Conservation (phyloP, 805 yeast species). For the Candida mattraensis region DNA sequence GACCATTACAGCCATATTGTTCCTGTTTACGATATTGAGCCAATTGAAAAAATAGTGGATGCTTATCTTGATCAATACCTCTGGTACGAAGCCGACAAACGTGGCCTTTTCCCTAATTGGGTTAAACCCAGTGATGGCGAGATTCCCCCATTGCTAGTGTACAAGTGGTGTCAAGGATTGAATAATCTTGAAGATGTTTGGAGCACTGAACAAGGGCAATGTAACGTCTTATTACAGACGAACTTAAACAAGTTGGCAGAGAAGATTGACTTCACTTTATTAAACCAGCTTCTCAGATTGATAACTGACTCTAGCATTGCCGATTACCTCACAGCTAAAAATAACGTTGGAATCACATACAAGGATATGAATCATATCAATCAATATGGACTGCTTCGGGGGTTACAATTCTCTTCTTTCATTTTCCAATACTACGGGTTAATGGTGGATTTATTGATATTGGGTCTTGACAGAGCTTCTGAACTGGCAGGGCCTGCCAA, state of each 20-base stretch:
- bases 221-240: constrained; percentile 83
- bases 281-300: constrained; percentile 77
- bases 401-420: constrained; percentile 87
- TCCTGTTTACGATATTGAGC: constrained; percentile 88
- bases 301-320: constrained; percentile 89
- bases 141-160: constrained; percentile 86
- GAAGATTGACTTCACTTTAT: constrained; percentile 81
- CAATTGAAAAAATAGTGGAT: constrained; percentile 92
- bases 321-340: constrained; percentile 90
- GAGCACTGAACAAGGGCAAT: constrained; percentile 72
- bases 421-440: constrained; percentile 89
- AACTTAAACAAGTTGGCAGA: constrained; percentile 70
- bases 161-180: constrained; percentile 92
- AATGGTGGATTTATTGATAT: constrained; percentile 72
- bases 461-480: constrained; percentile 84
- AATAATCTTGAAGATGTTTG: constrained; percentile 78
- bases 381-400: constrained; percentile 83
- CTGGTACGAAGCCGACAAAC: constrained; percentile 92
- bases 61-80: constrained; percentile 93
- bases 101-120: constrained; percentile 93
- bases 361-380: constrained; percentile 96
- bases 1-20: constrained; percentile 81
- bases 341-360: constrained; percentile 76
- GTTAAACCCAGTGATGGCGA: constrained; percentile 93
- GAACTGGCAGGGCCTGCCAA: constrained; percentile 81